Percentiles rank a stretch among this genome's conserved stretches.
Conservation (phyloP, 1,139 yeast species). For the Pichia terricola region DNA sequence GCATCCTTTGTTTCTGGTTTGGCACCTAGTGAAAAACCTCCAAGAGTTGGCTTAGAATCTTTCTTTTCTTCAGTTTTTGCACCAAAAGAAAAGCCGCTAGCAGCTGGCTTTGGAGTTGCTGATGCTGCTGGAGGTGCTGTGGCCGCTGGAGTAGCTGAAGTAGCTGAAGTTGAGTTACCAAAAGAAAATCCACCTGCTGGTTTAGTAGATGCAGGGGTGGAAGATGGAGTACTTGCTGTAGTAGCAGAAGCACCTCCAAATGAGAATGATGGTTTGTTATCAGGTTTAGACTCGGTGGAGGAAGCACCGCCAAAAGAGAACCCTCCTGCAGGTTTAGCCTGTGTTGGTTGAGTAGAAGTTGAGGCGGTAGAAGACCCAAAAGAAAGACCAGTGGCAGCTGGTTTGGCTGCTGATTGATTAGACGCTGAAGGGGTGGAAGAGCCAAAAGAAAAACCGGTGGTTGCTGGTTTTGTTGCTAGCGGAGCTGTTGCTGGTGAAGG, state of each 20-base stretch:
- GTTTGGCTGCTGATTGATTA: constrained; percentile 1
- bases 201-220: background rate
- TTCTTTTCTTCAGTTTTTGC: background rate
- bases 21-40: background rate
- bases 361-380: no score
- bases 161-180: background rate
- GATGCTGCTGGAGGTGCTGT: background rate
- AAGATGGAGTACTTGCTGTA: background rate
- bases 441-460: constrained; percentile 12
- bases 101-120: constrained; percentile 13
- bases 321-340: constrained; percentile 17
- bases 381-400: background rate
- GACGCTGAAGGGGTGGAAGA: constrained; percentile 11
- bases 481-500: background rate
- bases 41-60: background rate
- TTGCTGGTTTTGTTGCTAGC: constrained; percentile 17
- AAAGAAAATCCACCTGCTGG: background rate
- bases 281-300: constrained; percentile 1
- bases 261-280: background rate
- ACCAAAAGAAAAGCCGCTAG: constrained; percentile 1
- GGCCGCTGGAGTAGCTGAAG: background rate
- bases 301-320: constrained; percentile 21
- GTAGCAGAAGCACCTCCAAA: background rate
- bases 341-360: background rate
- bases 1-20: constrained; percentile 7